Conservation (phyloP, 1,284 basidiomycete species). For the Anthracocystis setariae region DNA sequence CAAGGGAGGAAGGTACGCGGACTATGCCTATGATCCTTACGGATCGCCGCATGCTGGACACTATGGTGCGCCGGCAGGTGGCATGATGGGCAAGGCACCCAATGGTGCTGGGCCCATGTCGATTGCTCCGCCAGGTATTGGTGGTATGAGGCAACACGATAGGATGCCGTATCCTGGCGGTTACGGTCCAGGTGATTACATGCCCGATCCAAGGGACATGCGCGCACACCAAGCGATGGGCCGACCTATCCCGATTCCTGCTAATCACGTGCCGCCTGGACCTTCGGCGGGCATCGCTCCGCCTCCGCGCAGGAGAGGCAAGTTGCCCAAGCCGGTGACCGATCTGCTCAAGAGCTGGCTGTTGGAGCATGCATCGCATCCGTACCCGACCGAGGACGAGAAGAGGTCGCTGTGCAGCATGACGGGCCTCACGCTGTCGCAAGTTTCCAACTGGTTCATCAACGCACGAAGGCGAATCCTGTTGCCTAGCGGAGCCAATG, state of each 20-base stretch:
- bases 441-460: constrained; percentile 72
- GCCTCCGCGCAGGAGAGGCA: constrained; percentile 74
- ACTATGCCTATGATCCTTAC: constrained; percentile 35
- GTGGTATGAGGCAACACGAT: constrained; percentile 16
- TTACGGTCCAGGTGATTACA: constrained; percentile 30
- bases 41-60: constrained; percentile 30
- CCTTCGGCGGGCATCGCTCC: constrained; percentile 45
- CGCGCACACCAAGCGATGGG: constrained; percentile 27
- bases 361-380: constrained; percentile 85
- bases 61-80: constrained; percentile 21
- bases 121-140: constrained; percentile 20
- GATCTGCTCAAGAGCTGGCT: constrained; percentile 90
- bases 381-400: constrained; percentile 88
- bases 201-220: constrained; percentile 36
- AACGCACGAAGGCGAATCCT: constrained; percentile 63
- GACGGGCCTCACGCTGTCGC: constrained; percentile 84
- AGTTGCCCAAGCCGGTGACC: constrained; percentile 87
- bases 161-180: constrained; percentile 18
- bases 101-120: constrained; percentile 18
- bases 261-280: constrained; percentile 42
- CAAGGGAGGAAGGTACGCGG: constrained; percentile 27
- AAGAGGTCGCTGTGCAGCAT: constrained; percentile 86
- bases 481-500: constrained; percentile 46
- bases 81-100: constrained; percentile 10
- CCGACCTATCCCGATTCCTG: constrained; percentile 30